Evolutionary conservation across 2,329 filamentous ascomycete species (phyloP).

Genomic region (Phyllachora maydis): DNA sequence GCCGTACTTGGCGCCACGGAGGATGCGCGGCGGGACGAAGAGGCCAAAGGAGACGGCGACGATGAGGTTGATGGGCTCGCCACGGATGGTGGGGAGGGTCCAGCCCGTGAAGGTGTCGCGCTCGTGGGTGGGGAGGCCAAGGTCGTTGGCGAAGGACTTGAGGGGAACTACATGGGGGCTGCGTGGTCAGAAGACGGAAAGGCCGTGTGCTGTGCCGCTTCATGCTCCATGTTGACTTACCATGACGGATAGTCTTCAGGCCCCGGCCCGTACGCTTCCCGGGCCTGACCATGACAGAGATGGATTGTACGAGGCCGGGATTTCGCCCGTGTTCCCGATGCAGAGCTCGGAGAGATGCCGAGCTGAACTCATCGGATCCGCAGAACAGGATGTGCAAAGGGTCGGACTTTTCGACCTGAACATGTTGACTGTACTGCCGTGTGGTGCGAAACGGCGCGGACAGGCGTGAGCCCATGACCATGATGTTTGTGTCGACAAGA

Average conservation of each 20-base stretch:
- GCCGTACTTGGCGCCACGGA: conserved; percentile 53
- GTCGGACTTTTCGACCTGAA: conserved; percentile 20
- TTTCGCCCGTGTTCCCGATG: conserved; percentile 32
- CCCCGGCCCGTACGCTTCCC: conserved; percentile 63
- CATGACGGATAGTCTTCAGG: conserved; percentile 42
- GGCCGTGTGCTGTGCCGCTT: no score
- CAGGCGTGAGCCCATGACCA: no score
- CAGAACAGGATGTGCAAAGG: conserved; percentile 81
- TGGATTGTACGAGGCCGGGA: conserved; percentile 41
- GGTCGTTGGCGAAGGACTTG: conserved; percentile 36
- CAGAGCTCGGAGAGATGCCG: conserved; percentile 51
- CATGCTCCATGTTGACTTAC: no score
- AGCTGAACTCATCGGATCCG: conserved; percentile 83
- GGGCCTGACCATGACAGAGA: conserved; percentile 71
- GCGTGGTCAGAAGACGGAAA: no score
- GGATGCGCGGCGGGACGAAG: conserved; percentile 60
- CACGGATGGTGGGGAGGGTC: conserved; percentile 17
- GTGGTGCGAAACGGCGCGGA: no score
- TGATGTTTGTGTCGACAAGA: no score
- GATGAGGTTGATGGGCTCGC: conserved; percentile 46
- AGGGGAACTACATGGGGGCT: conserved; percentile 76
- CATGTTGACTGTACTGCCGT: no score
- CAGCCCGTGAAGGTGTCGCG: conserved; percentile 69
- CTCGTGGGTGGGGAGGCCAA: conserved; percentile 50
- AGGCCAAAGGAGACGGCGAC: conserved; percentile 89